These are phyloP conservation scores for Sugiyamaella pinicola DNA, from an alignment of 1,139 yeast species.

Conservation along the genomic window DNA sequence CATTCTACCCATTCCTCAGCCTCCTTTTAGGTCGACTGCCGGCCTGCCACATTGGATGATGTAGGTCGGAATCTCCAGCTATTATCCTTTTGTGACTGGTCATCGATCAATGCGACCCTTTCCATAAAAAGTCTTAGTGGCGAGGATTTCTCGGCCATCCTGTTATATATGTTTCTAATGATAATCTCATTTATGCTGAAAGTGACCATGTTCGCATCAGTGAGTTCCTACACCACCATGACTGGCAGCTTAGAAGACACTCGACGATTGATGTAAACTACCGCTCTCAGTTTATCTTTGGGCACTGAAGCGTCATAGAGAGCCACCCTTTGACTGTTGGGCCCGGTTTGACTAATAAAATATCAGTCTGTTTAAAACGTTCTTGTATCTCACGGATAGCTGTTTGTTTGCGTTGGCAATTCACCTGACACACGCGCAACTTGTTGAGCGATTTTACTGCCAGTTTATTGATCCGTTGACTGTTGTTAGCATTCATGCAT, in stretches of 20 bases:
- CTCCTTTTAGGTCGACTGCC: constrained; percentile 1
- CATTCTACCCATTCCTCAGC: neutral
- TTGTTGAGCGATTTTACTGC: constrained; percentile 1
- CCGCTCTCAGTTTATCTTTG: neutral
- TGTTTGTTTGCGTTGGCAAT: constrained; percentile 1
- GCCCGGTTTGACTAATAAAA: constrained; percentile 1
- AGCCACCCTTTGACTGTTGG: neutral
- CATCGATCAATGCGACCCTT: neutral
- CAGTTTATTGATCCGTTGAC: neutral
- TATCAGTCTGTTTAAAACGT: neutral
- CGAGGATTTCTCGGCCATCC: constrained; percentile 1
- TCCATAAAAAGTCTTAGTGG: neutral
- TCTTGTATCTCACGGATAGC: constrained; percentile 1
- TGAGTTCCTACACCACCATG: neutral
- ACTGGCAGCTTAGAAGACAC: neutral
- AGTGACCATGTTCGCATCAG: neutral
- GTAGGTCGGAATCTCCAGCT: neutral
- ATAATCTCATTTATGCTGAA: neutral
- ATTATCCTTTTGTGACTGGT: neutral
- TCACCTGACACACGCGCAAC: constrained; percentile 3
- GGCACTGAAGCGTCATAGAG: neutral
- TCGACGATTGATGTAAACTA: constrained; percentile 1
- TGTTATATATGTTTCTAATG: neutral
- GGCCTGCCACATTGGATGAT: constrained; percentile 1
- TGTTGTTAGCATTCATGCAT: neutral